Conservation (phyloP, 225 moss, liverwort and hornwort species). For the Anthoceros angustus region DNA sequence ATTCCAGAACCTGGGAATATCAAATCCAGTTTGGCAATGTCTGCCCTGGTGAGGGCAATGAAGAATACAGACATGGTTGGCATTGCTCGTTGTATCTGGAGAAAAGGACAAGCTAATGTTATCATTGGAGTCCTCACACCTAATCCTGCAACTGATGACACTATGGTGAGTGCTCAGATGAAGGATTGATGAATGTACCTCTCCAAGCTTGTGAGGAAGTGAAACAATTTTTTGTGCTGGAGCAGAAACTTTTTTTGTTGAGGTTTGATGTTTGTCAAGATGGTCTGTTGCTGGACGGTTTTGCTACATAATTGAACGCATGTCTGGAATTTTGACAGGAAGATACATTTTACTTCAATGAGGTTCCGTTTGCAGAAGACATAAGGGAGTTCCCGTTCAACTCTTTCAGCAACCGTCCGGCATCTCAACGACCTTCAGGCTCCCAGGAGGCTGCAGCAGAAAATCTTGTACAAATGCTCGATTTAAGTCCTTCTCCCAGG, state of each 20-base stretch:
- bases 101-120: constrained; percentile 66
- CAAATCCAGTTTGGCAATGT: constrained; percentile 58
- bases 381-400: constrained; percentile 58
- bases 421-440: constrained; percentile 43
- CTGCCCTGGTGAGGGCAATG: constrained; percentile 78
- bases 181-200: neutral
- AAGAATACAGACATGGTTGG: constrained; percentile 49
- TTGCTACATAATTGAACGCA: neutral
- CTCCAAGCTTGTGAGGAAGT: too few species aligned
- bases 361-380: constrained; percentile 79
- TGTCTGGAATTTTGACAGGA: constrained; percentile 25
- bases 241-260: neutral
- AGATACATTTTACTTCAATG: constrained; percentile 91
- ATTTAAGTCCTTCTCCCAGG: constrained; percentile 43
- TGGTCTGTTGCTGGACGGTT: neutral
- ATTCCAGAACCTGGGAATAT: constrained; percentile 79
- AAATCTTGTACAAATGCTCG: constrained; percentile 59
- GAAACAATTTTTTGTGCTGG: neutral
- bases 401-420: constrained; percentile 49
- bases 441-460: constrained; percentile 81
- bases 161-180: constrained; percentile 40
- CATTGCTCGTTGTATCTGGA: constrained; percentile 91
- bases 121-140: constrained; percentile 77
- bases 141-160: constrained; percentile 40
- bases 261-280: neutral